Evolutionary conservation across 805 yeast genomes (phyloP).

Genomic region (Starmerella asiatica): DNA sequence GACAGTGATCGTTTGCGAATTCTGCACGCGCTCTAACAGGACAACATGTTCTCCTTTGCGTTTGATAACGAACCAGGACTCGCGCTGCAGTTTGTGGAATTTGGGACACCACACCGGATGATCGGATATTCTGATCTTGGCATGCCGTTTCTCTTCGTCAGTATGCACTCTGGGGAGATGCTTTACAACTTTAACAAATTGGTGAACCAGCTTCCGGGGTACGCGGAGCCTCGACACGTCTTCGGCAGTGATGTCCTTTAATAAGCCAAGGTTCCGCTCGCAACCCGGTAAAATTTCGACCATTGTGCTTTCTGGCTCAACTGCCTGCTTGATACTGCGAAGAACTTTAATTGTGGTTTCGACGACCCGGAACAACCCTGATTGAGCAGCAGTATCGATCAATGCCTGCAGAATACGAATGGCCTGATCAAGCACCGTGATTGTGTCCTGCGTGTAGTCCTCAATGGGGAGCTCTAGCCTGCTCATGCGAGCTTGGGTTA

Average conservation of each 20-base stretch:
- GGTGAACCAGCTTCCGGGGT: slow-evolving; percentile 30
- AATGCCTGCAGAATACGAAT: slow-evolving; percentile 87
- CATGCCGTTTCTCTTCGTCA: slow-evolving; percentile 29
- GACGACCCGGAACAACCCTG: slow-evolving; percentile 56
- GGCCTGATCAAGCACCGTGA: slow-evolving; percentile 85
- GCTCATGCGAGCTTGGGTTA: slow-evolving; percentile 59
- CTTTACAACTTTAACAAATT: slow-evolving; percentile 40
- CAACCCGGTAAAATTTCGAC: slow-evolving; percentile 17
- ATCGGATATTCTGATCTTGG: slow-evolving; percentile 26
- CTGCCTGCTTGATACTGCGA: slow-evolving; percentile 77
- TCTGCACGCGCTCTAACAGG: slow-evolving; percentile 64
- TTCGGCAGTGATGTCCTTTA: slow-evolving; percentile 25
- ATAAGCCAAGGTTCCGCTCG: slow-evolving; percentile 1
- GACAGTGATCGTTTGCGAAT: slow-evolving; percentile 26
- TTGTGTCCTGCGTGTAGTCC: slow-evolving; percentile 87
- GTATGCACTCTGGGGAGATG: slow-evolving; percentile 51
- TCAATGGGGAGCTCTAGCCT: slow-evolving; percentile 78
- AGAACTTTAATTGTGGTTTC: slow-evolving; percentile 50
- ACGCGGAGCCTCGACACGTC: slow-evolving; percentile 34
- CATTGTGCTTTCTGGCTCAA: slow-evolving; percentile 13
- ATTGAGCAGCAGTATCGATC: slow-evolving; percentile 77
- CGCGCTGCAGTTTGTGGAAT: slow-evolving; percentile 84
- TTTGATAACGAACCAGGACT: slow-evolving; percentile 79
- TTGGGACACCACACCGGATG: slow-evolving; percentile 55
- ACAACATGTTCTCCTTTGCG: slow-evolving; percentile 41